phyloP scores from a whole-genome alignment of 2,329 filamentous ascomycete species.

The Amylocarpus encephaloides region DNA sequence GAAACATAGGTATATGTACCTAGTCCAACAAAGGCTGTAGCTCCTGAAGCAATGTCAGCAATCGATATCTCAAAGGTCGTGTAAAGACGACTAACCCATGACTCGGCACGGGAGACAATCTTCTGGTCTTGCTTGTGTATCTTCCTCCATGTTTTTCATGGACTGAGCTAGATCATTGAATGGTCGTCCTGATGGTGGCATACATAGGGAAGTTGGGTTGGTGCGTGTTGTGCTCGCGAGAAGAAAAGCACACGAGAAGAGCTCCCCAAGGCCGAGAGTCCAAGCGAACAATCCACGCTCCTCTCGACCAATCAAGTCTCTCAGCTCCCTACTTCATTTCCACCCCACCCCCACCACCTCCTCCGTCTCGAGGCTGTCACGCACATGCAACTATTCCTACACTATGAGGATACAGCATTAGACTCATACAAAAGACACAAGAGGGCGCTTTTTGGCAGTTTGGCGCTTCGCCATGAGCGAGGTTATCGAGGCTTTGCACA shows the following conservation, averaged over 20 bases:
- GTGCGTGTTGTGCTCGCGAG: neutral
- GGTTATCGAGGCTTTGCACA: slow-evolving; percentile 90
- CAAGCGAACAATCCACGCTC: too few relatives aligned
- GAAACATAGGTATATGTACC: slow-evolving; percentile 73
- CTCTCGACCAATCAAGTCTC: too few relatives aligned
- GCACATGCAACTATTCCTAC: neutral
- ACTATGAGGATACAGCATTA: neutral
- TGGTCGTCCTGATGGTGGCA: too few relatives aligned
- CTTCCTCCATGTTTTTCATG: neutral
- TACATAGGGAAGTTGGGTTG: too few relatives aligned
- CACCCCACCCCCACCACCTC: too few relatives aligned
- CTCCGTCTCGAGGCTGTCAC: too few relatives aligned
- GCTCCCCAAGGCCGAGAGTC: neutral
- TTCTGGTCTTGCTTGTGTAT: slow-evolving; percentile 30
- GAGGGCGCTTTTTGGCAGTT: neutral
- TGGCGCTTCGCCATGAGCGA: slow-evolving; percentile 58
- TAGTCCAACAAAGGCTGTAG: slow-evolving; percentile 67
- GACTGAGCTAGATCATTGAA: neutral
- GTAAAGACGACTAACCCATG: slow-evolving; percentile 21
- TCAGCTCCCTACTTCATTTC: too few relatives aligned
- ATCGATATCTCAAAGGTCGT: neutral
- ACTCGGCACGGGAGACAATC: slow-evolving; percentile 34
- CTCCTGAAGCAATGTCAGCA: slow-evolving; percentile 44
- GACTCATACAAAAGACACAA: neutral
- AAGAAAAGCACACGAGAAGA: neutral